These are phyloP conservation scores for Colletotrichum euphorbiae DNA, from an alignment of 2,329 filamentous ascomycete genomes.

Conservation along the genomic window DNA sequence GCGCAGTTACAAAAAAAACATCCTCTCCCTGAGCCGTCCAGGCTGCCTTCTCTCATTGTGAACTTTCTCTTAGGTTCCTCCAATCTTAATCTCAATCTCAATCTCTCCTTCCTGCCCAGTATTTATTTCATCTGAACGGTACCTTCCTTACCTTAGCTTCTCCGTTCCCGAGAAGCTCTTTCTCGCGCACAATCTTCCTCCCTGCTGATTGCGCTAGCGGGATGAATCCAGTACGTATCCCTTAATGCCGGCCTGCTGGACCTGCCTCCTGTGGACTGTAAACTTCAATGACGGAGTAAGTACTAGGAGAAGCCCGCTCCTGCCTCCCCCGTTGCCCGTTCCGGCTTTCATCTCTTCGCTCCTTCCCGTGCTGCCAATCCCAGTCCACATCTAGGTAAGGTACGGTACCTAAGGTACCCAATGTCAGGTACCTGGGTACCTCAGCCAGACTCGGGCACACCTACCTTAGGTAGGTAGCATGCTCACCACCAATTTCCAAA, in stretches of 20 bases:
- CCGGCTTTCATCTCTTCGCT: not conserved
- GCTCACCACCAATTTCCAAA: not conserved
- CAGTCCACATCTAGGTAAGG: not conserved
- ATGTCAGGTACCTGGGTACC: too few relatives aligned
- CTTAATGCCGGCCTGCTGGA: too few relatives aligned
- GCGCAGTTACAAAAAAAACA: constrained; percentile 5
- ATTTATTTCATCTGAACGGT: too few relatives aligned
- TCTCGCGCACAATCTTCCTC: too few relatives aligned
- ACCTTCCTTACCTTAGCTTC: too few relatives aligned
- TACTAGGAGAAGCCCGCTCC: too few relatives aligned
- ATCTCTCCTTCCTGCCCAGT: not conserved
- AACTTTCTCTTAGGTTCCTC: not conserved
- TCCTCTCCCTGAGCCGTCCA: not conserved
- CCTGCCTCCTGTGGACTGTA: too few relatives aligned
- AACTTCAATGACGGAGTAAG: too few relatives aligned
- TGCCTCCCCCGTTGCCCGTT: not conserved
- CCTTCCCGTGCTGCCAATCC: constrained; percentile 18
- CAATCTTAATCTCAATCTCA: not conserved
- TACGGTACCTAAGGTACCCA: not conserved
- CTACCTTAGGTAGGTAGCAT: not conserved
- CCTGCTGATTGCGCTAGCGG: too few relatives aligned
- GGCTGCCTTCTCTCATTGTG: not conserved
- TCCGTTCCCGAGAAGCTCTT: too few relatives aligned
- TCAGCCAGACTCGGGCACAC: not conserved
- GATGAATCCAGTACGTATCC: too few relatives aligned